phyloP scores from a whole-genome alignment of 495 filamentous ascomycete species.

The Mytilinidion resinicola region DNA sequence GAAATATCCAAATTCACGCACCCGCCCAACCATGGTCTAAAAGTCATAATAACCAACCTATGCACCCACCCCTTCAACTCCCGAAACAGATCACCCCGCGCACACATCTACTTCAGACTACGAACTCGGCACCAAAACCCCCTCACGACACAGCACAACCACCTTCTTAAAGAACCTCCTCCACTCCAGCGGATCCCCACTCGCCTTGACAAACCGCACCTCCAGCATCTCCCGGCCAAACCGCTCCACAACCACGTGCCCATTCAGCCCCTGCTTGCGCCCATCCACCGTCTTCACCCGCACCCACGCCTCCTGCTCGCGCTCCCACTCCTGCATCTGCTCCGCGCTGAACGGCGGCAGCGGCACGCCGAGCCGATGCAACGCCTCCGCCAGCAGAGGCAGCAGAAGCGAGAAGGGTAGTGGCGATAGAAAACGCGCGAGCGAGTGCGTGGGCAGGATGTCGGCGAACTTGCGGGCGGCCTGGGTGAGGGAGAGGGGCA shows the following conservation, averaged over 20 bases:
- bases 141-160: slow-evolving; percentile 75
- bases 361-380: slow-evolving; percentile 77
- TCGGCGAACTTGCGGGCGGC: slow-evolving; percentile 81
- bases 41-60: too few species aligned
- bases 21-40: too few species aligned
- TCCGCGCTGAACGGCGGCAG: slow-evolving; percentile 47
- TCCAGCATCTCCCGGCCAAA: slow-evolving; percentile 63
- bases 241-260: slow-evolving; percentile 75
- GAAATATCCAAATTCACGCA: too few species aligned
- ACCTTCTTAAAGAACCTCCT: slow-evolving; percentile 94
- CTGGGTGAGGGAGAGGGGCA: slow-evolving; percentile 78
- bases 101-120: too few species aligned
- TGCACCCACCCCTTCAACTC: too few species aligned
- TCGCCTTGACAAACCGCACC: slow-evolving; percentile 86
- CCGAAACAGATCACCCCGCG: too few species aligned
- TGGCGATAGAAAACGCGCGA: slow-evolving; percentile 87
- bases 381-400: slow-evolving; percentile 68
- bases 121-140: slow-evolving; percentile 43
- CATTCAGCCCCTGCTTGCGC: slow-evolving; percentile 70
- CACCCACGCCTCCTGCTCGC: slow-evolving; percentile 45
- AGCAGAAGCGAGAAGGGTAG: slow-evolving; percentile 72
- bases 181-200: slow-evolving; percentile 97
- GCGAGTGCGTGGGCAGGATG: slow-evolving; percentile 71
- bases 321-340: slow-evolving; percentile 31
- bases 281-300: slow-evolving; percentile 72